Conservation (phyloP, 2,329 filamentous ascomycete species). For the Pezicula carpinea region DNA sequence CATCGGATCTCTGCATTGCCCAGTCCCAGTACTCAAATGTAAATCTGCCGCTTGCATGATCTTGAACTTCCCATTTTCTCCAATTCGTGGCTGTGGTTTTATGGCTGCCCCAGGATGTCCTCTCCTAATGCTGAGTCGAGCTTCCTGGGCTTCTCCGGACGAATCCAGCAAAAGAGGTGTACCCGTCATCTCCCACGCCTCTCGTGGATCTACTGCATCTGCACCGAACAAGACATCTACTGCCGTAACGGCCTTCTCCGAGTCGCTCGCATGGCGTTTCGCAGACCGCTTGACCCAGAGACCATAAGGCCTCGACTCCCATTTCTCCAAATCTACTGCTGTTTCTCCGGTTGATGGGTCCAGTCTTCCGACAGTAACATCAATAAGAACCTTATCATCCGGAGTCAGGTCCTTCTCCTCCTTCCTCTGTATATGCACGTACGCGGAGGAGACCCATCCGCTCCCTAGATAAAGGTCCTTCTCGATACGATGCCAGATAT, state of each 20-base stretch:
- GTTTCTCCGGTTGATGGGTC: constrained; percentile 51
- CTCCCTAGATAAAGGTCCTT: constrained; percentile 66
- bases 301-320: constrained; percentile 63
- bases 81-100: constrained; percentile 71
- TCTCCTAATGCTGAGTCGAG: constrained; percentile 73
- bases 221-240: constrained; percentile 67
- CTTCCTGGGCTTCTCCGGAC: constrained; percentile 56
- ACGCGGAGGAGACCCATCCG: constrained; percentile 62
- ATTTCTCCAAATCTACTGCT: constrained; percentile 49
- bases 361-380: constrained; percentile 57
- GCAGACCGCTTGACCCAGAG: constrained; percentile 56
- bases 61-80: constrained; percentile 90
- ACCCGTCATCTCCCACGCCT: constrained; percentile 76
- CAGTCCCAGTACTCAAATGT: constrained; percentile 86
- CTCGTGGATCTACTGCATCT: constrained; percentile 81
- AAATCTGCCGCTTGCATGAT: constrained; percentile 95
- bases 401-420: constrained; percentile 60
- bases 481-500: constrained; percentile 60
- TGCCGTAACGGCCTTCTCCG: constrained; percentile 51
- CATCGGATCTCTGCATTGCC: constrained; percentile 79
- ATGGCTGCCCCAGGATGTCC: constrained; percentile 60
- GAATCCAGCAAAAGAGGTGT: constrained; percentile 68
- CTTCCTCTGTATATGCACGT: constrained; percentile 64
- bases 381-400: constrained; percentile 61
- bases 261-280: constrained; percentile 45